Conservation (phyloP, 2,329 filamentous ascomycete species). For the Pseudogymnoascus sp. region DNA sequence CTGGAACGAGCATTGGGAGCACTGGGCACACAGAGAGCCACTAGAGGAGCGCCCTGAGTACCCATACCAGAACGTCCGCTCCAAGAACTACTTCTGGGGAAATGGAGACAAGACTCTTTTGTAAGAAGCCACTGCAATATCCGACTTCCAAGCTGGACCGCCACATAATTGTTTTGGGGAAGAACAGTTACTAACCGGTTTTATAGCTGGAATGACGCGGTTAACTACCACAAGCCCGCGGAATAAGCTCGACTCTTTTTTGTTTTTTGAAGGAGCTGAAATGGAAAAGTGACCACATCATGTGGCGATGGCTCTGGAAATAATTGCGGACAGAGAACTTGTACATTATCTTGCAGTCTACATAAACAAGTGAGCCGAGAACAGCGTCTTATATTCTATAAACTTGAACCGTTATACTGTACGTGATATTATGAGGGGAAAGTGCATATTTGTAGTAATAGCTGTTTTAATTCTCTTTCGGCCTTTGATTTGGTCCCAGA, state of each 20-base stretch:
- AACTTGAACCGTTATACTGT: background rate
- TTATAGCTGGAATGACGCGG: constrained; percentile 79
- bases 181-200: background rate
- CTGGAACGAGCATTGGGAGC: constrained; percentile 96
- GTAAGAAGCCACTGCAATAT: constrained; percentile 40
- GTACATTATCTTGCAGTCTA: constrained; percentile 10
- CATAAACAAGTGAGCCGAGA: background rate
- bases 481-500: background rate
- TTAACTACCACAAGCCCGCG: constrained; percentile 85
- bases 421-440: background rate
- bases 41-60: constrained; percentile 90
- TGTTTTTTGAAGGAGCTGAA: constrained; percentile 2
- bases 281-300: constrained; percentile 3
- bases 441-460: background rate
- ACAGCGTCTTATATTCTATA: background rate
- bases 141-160: background rate
- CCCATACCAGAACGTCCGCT: constrained; percentile 94
- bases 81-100: constrained; percentile 93
- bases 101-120: constrained; percentile 86
- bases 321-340: constrained; percentile 4
- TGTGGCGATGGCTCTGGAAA: constrained; percentile 8
- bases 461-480: background rate
- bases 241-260: constrained; percentile 49
- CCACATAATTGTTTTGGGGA: background rate
- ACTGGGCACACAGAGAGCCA: constrained; percentile 78